Evolutionary conservation across 768 basidiomycete genomes (phyloP).

Genomic region (Boletus insuetus): DNA sequence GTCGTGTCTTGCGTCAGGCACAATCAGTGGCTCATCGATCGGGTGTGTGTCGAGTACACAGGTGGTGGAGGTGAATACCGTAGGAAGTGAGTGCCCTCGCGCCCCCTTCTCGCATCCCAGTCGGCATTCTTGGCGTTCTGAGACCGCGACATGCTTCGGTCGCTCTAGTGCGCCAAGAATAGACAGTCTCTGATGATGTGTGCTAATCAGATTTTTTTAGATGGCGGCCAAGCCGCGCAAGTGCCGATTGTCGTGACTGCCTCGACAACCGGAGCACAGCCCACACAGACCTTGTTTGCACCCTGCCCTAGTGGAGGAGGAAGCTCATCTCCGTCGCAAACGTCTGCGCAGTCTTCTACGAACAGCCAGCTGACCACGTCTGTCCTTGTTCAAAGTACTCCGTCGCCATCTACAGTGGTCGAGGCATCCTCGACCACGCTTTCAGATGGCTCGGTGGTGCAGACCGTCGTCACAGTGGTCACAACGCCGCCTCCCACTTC

Average conservation of each 20-base stretch:
- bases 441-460: conserved; percentile 40
- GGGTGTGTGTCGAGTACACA: conserved; percentile 29
- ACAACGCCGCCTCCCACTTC: conserved; percentile 35
- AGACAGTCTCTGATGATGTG: background rate
- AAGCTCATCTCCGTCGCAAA: conserved; percentile 8
- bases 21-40: conserved; percentile 22
- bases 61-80: conserved; percentile 31
- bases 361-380: conserved; percentile 19
- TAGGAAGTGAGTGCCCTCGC: conserved; percentile 32
- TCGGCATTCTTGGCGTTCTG: background rate
- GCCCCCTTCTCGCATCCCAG: background rate
- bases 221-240: conserved; percentile 31
- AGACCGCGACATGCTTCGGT: conserved; percentile 20
- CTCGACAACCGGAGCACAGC: conserved; percentile 27
- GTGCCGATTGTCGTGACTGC: conserved; percentile 42
- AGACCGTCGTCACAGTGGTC: conserved; percentile 36
- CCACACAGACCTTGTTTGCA: conserved; percentile 42
- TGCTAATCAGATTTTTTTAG: conserved; percentile 21
- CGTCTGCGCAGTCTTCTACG: conserved; percentile 5
- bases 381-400: conserved; percentile 29
- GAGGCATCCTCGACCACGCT: conserved; percentile 37
- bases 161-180: background rate
- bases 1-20: conserved; percentile 33
- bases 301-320: conserved; percentile 32
- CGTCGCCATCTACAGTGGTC: conserved; percentile 32